Evolutionary conservation across 768 basidiomycete species (phyloP).

Genomic region (Podaxis sp.): DNA sequence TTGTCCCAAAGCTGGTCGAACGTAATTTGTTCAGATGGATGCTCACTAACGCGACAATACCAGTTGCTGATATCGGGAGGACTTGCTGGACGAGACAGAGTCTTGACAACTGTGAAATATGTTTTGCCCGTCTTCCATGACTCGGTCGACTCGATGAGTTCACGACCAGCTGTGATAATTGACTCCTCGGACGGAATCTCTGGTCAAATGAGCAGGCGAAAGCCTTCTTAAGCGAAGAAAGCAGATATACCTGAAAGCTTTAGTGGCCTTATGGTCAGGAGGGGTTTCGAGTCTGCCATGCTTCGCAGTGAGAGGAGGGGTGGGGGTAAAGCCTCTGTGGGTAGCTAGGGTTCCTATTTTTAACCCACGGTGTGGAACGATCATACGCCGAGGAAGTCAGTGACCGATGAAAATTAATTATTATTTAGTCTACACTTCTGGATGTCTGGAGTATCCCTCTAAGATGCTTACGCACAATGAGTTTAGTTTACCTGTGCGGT

Average conservation of each 20-base stretch:
- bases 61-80: constrained; percentile 58
- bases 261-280: constrained; percentile 26
- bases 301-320: neutral
- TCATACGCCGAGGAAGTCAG: neutral
- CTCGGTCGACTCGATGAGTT: constrained; percentile 53
- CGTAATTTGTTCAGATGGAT: constrained; percentile 60
- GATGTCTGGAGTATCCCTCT: neutral
- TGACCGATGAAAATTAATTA: constrained; percentile 2
- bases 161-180: constrained; percentile 49
- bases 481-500: neutral
- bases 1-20: constrained; percentile 76
- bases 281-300: constrained; percentile 18
- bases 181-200: constrained; percentile 62
- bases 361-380: neutral
- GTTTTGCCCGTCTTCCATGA: constrained; percentile 72
- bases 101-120: constrained; percentile 55
- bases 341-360: constrained; percentile 1
- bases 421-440: constrained; percentile 9
- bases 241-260: constrained; percentile 25
- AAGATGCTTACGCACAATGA: neutral
- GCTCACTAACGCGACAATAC: constrained; percentile 69
- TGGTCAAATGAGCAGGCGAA: constrained; percentile 23
- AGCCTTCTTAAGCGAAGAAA: neutral
- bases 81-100: constrained; percentile 49
- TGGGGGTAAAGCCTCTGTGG: too few relatives aligned